phyloP scores from a whole-genome alignment of 106 monocot species.

The Dendrobium nobile region DNA sequence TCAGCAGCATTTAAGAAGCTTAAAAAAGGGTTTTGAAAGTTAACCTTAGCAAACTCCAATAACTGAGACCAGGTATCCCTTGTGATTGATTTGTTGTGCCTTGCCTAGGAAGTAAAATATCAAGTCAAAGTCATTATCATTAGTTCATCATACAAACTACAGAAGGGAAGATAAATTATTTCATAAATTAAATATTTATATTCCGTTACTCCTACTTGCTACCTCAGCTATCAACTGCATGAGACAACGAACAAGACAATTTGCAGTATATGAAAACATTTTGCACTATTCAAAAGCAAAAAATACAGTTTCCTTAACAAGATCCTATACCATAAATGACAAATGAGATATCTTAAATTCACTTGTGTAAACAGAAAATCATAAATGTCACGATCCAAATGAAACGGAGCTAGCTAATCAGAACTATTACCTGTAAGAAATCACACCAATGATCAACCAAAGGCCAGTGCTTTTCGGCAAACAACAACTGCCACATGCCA shows the following conservation, averaged over 20 bases:
- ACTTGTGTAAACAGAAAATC: not conserved
- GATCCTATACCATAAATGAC: not conserved
- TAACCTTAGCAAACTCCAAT: conserved; percentile 88
- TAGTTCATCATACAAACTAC: not conserved
- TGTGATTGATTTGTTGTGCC: conserved; percentile 91
- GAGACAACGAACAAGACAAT: not conserved
- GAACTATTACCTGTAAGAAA: conserved; percentile 60
- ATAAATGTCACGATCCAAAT: not conserved
- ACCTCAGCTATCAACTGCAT: not conserved
- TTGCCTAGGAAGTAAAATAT: conserved; percentile 29
- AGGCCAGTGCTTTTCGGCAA: conserved; percentile 86
- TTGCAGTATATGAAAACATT: conserved; percentile 1
- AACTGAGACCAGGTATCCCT: conserved; percentile 86
- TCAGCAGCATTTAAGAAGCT: not conserved
- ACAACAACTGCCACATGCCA: conserved; percentile 98
- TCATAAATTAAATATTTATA: not conserved
- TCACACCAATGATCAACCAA: conserved; percentile 94
- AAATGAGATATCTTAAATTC: not conserved
- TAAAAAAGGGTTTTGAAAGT: not conserved
- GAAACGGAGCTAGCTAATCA: not conserved
- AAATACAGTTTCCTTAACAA: not conserved
- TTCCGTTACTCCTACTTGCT: not conserved
- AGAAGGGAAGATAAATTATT: not conserved
- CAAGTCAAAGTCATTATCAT: not conserved
- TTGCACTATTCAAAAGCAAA: not conserved